These are phyloP conservation scores for Eucalyptus sp. DNA, from an alignment of 345 rosid genomes.

Conservation along the genomic window DNA sequence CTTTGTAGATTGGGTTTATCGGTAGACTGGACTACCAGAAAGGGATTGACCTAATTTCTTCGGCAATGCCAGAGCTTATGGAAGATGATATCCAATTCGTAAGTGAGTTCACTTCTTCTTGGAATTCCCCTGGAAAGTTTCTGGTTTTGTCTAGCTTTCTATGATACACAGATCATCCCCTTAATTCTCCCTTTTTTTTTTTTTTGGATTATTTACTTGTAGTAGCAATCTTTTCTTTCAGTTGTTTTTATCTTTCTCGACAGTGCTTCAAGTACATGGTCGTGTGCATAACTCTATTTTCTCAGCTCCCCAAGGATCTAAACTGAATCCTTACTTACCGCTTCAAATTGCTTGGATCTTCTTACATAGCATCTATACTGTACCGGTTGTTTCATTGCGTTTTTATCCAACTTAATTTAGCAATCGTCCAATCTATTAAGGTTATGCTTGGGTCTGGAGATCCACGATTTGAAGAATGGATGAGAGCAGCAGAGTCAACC, in stretches of 20 bases:
- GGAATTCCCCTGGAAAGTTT: not conserved
- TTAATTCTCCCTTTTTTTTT: not conserved
- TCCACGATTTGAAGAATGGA: constrained; percentile 69
- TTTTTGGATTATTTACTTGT: not conserved
- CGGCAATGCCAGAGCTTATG: constrained; percentile 67
- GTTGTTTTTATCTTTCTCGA: not conserved
- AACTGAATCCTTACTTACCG: not conserved
- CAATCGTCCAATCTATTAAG: constrained; percentile 8
- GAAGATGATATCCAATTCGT: constrained; percentile 85
- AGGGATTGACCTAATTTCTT: constrained; percentile 78
- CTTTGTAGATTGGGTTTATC: constrained; percentile 73
- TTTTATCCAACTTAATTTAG: not conserved
- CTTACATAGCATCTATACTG: not conserved
- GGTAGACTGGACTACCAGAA: constrained; percentile 96
- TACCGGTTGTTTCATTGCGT: not conserved
- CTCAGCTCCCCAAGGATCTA: not conserved
- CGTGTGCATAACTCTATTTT: not conserved
- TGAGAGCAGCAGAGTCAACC: constrained; percentile 61
- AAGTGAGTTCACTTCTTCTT: constrained; percentile 32
- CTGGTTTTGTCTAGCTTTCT: not conserved
- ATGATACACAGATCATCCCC: not conserved
- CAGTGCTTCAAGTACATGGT: not conserved
- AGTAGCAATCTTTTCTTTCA: not conserved
- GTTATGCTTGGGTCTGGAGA: constrained; percentile 97
- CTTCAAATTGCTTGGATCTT: not conserved